Percentiles rank a stretch among this genome's conserved stretches.
Evolutionary conservation across 257 asterid species (phyloP).

Genomic region (Solanum arcanum): DNA sequence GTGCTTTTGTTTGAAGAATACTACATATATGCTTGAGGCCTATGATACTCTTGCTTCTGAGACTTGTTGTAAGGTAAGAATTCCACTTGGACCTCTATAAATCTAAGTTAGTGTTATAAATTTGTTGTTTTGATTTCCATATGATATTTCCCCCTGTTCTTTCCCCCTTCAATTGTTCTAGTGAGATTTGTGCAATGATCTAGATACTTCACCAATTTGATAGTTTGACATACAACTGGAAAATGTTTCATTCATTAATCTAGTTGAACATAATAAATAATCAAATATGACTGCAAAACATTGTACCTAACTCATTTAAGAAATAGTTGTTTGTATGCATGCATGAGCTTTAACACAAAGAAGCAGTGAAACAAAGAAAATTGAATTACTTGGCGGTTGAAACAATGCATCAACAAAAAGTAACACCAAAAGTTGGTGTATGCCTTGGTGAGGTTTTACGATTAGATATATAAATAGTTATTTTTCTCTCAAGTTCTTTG

Average conservation of each 20-base stretch:
- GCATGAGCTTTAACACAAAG: not conserved
- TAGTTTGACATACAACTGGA: not conserved
- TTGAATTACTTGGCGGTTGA: not conserved
- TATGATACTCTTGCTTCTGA: conserved; percentile 46
- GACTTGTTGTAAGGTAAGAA: conserved; percentile 53
- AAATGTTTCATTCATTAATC: not conserved
- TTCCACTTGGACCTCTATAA: not conserved
- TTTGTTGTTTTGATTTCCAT: not conserved
- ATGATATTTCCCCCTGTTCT: not conserved
- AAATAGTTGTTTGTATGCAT: not conserved
- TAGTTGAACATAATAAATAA: not conserved
- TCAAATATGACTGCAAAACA: not conserved
- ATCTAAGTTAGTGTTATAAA: not conserved
- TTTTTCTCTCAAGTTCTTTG: not conserved
- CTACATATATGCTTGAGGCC: conserved; percentile 15
- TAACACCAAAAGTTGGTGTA: not conserved
- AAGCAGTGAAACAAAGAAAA: not conserved
- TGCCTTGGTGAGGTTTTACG: not conserved
- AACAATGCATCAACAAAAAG: not conserved
- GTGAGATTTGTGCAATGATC: not conserved
- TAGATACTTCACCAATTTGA: not conserved
- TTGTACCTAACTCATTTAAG: not conserved
- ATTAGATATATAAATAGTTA: not conserved
- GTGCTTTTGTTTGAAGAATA: conserved; percentile 40
- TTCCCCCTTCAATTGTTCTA: not conserved